phyloP scores from a whole-genome alignment of 164 flowering plant genomes.

The Macadamia tetraphylla region DNA sequence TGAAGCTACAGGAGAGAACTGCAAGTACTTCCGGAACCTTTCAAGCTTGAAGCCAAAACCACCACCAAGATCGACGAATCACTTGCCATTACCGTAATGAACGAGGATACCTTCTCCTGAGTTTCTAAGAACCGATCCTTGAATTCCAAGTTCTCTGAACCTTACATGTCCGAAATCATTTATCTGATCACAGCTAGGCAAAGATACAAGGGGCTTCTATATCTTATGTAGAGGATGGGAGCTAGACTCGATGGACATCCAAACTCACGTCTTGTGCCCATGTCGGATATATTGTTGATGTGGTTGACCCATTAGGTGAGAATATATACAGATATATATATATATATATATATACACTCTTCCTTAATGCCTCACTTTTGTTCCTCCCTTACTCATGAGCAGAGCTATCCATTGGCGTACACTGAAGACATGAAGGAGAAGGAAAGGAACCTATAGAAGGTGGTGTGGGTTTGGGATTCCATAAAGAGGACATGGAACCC shows the following conservation, averaged over 20 bases:
- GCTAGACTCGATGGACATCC: conserved; percentile 16
- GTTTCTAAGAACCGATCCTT: conserved; percentile 38
- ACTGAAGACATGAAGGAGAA: conserved; percentile 53
- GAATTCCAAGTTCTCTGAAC: conserved; percentile 41
- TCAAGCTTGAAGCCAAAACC: conserved; percentile 44
- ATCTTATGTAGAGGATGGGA: conserved; percentile 37
- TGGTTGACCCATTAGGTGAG: conserved; percentile 76
- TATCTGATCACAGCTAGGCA: conserved; percentile 71
- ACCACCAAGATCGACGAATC: not conserved
- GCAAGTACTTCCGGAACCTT: conserved; percentile 62
- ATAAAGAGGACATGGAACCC: conserved; percentile 39
- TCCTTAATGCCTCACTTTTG: not conserved
- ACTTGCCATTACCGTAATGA: not conserved
- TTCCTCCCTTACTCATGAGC: not conserved
- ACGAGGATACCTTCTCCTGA: conserved; percentile 34
- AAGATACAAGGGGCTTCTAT: conserved; percentile 62
- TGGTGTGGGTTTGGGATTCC: conserved; percentile 39
- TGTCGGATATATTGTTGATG: conserved; percentile 77
- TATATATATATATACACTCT: too few relatives aligned
- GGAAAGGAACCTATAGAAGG: conserved; percentile 41
- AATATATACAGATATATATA: not conserved
- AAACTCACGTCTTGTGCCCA: conserved; percentile 49
- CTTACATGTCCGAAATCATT: conserved; percentile 59
- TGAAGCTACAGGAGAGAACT: too few relatives aligned
- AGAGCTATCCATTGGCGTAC: conserved; percentile 86